Base-by-base conservation (phyloP, 2,329 filamentous ascomycete species). In the Ceratocystis huliohia region DNA sequence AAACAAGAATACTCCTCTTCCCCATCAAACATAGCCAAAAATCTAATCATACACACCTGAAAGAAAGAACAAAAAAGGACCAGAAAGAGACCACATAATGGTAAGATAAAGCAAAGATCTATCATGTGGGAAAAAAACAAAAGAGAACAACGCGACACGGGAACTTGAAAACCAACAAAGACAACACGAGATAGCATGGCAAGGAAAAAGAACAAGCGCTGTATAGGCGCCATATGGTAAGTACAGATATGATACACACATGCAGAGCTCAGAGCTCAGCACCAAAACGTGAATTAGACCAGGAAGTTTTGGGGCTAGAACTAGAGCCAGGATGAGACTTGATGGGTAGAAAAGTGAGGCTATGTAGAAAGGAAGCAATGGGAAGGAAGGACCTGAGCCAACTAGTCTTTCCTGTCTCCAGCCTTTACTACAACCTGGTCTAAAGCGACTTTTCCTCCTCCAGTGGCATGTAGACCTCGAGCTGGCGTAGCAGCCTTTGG, bases 401-500 rank as follows among this genome's bases (percentile, higher is more conserved):
- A 41, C 37, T 41, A 3, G 37, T 13, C 37, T 41, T 41, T 41
- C 37, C 10, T 41, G 37, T 41, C 37, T 15, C 37, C 10, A 41
- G 13, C 10, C 13, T 41, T 41, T 15, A 41, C 37, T 41, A 41
- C 37, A 3, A 1, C 20, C 17, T 5, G 17, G 61, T 20, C 69
- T 65, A 71, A 20, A 69, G 50, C 37, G 66, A 61, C 57, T 70
- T 70, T 57, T 74, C 65, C 28, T 68, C 67, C 66, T 75, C 75
- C 15, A 70, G 65, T 1, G 75, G 76, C 67, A 72, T 71, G 73
- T 77, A 77, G 50, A 75, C 70, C 66, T 92, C 88, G 70, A 97
- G 82, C 76, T 87, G 84, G 72, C 88, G 86, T 73, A 97, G 77
- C 66, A 97, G 79, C 68, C 87, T 88, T 78, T 97, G 93, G 75